Evolutionary conservation across 2,329 filamentous ascomycete species (phyloP), one percentile per base, ranked within the genome.

Genomic region (Amphichorda felina): DNA sequence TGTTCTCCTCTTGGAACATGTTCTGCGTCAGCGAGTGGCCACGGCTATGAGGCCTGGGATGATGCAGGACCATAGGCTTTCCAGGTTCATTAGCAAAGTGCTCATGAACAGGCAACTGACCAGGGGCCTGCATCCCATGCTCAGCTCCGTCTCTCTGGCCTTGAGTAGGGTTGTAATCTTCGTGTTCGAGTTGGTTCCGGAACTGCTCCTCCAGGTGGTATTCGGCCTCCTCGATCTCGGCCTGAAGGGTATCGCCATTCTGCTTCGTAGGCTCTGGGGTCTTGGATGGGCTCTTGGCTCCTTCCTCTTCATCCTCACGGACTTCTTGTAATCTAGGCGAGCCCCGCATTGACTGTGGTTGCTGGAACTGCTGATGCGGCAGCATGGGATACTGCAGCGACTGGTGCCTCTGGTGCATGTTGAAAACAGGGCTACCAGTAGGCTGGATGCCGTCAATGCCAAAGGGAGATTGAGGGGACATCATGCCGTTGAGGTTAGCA

Each of bases 191-290:
- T 48, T 89, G 80, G 36, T 81, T 78, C 35, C 84, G 77, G 41
- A 88, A 76, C 41, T 84, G 78, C 51, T 87, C 77, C 51, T 88
- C 83, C 41, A 91, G 58, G 47, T 89, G 84, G 50, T 91, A 89
- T 48, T 94, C 84, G 4, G 83, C 80, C 49, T 88, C 82, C 34
- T 91, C 81, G 38, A 93, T 80, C 45, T 91, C 86, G 41, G 79
- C 80, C 53, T 94, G 86, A 17, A 94, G 68, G 45, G 87, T 87
- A 46, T 88, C 82, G 32, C 61, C 56, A 35, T 68, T 60, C 31
- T 61, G 61, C 32, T 57, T 56, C 9, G 46, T 38, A 8, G 68
- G 61, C 45, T 77, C 69, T 0, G 71, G 66, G 0, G 68, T 71
- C 47, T 68, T 71, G 2, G 68, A 72, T 8, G 63, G 64, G 38